phyloP scores from a whole-genome alignment of 345 rosid genomes.

The Citrus inodora region DNA sequence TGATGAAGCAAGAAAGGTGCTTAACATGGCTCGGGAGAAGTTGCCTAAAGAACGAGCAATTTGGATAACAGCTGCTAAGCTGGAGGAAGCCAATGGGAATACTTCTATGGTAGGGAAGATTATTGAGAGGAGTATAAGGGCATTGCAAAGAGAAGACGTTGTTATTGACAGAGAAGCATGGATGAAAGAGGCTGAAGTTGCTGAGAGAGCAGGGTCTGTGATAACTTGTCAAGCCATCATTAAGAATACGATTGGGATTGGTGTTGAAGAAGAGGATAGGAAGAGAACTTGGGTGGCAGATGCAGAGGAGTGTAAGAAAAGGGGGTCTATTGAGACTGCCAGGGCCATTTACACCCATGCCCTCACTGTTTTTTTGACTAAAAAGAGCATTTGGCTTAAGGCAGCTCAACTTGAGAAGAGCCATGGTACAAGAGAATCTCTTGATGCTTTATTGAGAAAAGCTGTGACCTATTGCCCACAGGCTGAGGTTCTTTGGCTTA shows the following conservation, averaged over 20 bases:
- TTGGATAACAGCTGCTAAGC: conserved; percentile 93
- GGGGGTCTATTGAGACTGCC: conserved; percentile 86
- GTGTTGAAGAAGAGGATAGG: conserved; percentile 96
- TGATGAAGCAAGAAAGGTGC: conserved; percentile 69
- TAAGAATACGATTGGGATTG: conserved; percentile 71
- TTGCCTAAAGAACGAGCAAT: conserved; percentile 85
- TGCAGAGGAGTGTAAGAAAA: conserved; percentile 95
- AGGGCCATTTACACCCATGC: conserved; percentile 89
- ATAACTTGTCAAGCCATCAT: conserved; percentile 84
- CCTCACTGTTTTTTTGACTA: conserved; percentile 78
- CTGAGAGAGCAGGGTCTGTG: conserved; percentile 82
- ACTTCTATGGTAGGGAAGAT: conserved; percentile 71
- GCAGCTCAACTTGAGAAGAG: conserved; percentile 98
- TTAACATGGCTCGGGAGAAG: conserved; percentile 69
- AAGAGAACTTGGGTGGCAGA: conserved; percentile 98
- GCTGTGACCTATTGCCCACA: conserved; percentile 90
- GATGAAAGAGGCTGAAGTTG: conserved; percentile 95
- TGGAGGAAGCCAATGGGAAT: conserved; percentile 93
- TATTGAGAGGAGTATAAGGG: conserved; percentile 87
- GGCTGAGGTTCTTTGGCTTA: conserved; percentile 95
- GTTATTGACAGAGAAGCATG: conserved; percentile 84
- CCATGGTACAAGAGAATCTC: conserved; percentile 87
- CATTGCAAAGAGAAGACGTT: conserved; percentile 81
- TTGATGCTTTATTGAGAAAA: conserved; percentile 76
- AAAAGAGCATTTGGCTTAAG: conserved; percentile 93